These are phyloP conservation scores for Chalaropsis ovoidea DNA, from an alignment of 2,329 filamentous ascomycete genomes.

Conservation along the genomic window DNA sequence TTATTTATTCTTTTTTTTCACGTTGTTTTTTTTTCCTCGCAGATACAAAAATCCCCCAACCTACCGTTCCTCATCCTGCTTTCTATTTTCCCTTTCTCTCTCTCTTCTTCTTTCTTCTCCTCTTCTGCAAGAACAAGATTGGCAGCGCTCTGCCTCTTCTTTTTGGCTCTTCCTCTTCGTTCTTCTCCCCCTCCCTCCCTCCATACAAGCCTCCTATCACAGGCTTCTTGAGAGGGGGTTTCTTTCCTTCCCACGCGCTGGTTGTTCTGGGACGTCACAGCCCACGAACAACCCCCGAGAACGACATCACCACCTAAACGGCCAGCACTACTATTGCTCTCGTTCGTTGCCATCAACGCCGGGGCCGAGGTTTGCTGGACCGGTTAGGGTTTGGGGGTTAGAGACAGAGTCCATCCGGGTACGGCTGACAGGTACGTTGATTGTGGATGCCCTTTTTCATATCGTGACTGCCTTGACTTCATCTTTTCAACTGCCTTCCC, in stretches of 20 bases:
- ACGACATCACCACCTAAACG: slow-evolving; percentile 2
- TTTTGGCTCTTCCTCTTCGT: slow-evolving; percentile 27
- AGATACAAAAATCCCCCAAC: slow-evolving; percentile 11
- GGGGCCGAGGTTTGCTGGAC: slow-evolving; percentile 17
- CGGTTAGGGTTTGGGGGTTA: slow-evolving; percentile 14
- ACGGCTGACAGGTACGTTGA: not conserved
- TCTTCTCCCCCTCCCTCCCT: slow-evolving; percentile 20
- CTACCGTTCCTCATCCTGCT: slow-evolving; percentile 7
- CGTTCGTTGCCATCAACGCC: slow-evolving; percentile 6
- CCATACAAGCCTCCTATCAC: not conserved
- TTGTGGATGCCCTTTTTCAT: not conserved
- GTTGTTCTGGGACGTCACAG: not conserved
- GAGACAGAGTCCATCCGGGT: not conserved
- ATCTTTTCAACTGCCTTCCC: not conserved
- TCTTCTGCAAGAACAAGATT: slow-evolving; percentile 12
- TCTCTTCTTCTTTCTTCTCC: slow-evolving; percentile 4
- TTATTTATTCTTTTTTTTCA: not conserved
- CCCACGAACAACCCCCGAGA: slow-evolving; percentile 13
- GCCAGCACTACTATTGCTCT: slow-evolving; percentile 12
- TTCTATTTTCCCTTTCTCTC: slow-evolving; percentile 4
- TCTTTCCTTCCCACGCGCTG: not conserved
- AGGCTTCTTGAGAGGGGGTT: slow-evolving; percentile 5
- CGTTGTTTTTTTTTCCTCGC: slow-evolving; percentile 3
- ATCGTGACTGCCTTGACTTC: not conserved
- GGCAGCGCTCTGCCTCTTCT: slow-evolving; percentile 23